Conservation (phyloP, 192 early-diverging fungal species). For the Lunasporangiospora selenospora region DNA sequence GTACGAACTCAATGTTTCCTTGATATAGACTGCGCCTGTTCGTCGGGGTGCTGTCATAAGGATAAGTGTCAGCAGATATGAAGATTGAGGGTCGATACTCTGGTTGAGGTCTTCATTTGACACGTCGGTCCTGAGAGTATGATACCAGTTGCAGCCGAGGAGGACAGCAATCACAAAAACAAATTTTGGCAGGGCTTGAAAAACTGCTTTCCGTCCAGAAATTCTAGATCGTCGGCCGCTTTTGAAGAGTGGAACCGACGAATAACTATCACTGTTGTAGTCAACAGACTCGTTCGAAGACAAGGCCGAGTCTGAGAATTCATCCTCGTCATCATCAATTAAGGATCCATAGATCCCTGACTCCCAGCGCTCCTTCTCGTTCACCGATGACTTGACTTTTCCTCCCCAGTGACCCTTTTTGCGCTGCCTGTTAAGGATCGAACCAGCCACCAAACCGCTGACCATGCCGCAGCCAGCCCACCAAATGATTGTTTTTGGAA, state of each 20-base stretch:
- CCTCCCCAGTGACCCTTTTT: constrained; percentile 34
- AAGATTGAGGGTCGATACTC: constrained; percentile 40
- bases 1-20: constrained; percentile 53
- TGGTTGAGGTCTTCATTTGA: constrained; percentile 20
- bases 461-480: constrained; percentile 60
- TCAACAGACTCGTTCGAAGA: no score
- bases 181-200: constrained; percentile 14
- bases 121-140: constrained; percentile 23
- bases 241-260: constrained; percentile 16
- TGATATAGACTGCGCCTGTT: constrained; percentile 51
- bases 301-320: constrained; percentile 26
- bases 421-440: constrained; percentile 44
- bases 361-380: constrained; percentile 39
- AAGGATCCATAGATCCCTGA: constrained; percentile 14
- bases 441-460: constrained; percentile 48
- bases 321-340: no score
- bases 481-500: constrained; percentile 59
- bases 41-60: constrained; percentile 62
- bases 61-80: constrained; percentile 51
- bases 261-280: neutral
- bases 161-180: constrained; percentile 40
- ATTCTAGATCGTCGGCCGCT: no score
- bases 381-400: constrained; percentile 20
- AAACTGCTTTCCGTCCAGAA: constrained; percentile 10
- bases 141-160: constrained; percentile 20